A percentile compares a stretch with the other conserved stretches of the same genome.
Conservation (phyloP, 768 basidiomycete genomes). For the Boletellus ananiceps region DNA sequence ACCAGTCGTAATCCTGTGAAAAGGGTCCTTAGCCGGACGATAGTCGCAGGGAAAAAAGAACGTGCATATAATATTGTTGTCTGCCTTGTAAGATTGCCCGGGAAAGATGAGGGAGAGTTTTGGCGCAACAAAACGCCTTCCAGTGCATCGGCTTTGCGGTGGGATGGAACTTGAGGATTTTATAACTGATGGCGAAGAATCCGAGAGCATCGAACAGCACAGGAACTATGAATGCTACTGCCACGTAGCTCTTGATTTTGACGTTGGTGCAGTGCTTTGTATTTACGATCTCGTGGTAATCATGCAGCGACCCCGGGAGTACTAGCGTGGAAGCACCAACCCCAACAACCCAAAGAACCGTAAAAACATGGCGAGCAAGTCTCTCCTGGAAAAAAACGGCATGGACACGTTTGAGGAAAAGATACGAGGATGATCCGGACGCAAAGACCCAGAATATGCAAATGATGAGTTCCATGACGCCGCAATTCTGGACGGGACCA, state of each 20-base stretch:
- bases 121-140: conserved; percentile 18
- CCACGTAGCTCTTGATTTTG: conserved; percentile 20
- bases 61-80: conserved; percentile 37
- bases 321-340: conserved; percentile 25
- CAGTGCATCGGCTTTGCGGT: conserved; percentile 10
- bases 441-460: conserved; percentile 18
- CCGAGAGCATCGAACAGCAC: conserved; percentile 33
- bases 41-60: neutral
- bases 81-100: conserved; percentile 34
- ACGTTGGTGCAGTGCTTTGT: conserved; percentile 32
- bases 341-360: conserved; percentile 30
- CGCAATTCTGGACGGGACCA: conserved; percentile 22
- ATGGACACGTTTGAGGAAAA: conserved; percentile 38
- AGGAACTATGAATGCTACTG: conserved; percentile 26
- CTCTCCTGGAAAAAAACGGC: conserved; percentile 29
- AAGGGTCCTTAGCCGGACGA: neutral
- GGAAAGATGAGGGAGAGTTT: conserved; percentile 31
- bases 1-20: conserved; percentile 30
- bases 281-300: conserved; percentile 27
- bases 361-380: conserved; percentile 22
- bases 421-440: conserved; percentile 28
- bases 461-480: conserved; percentile 13
- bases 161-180: conserved; percentile 20
- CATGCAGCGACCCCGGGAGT: conserved; percentile 22
- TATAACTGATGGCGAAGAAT: conserved; percentile 32